phyloP scores from a whole-genome alignment of 1,139 yeast genomes.

The Geotrichum restrictum region DNA sequence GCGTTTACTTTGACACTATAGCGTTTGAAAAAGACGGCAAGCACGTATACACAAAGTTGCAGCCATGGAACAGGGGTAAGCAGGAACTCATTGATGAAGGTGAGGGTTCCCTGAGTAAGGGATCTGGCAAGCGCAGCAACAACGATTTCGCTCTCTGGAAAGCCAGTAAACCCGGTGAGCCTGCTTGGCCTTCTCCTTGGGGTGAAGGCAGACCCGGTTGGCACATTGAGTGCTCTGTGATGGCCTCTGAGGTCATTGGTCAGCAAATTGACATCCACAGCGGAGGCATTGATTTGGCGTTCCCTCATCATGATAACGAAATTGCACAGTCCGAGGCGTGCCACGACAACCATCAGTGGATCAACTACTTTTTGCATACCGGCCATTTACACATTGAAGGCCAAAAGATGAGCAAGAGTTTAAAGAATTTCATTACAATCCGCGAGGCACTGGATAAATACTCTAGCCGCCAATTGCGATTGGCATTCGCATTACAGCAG shows the following conservation, averaged over 20 bases:
- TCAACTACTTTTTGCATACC: slow-evolving; percentile 90
- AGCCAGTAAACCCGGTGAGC: slow-evolving; percentile 95
- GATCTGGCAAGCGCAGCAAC: slow-evolving; percentile 57
- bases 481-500: slow-evolving; percentile 83
- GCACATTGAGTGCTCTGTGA: slow-evolving; percentile 99
- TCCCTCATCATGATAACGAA: slow-evolving; percentile 99
- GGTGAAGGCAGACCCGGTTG: slow-evolving; percentile 98
- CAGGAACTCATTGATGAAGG: slow-evolving; percentile 86
- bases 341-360: slow-evolving; percentile 89
- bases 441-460: slow-evolving; percentile 76
- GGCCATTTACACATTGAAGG: slow-evolving; percentile 98
- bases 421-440: slow-evolving; percentile 91
- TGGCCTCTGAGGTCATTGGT: slow-evolving; percentile 92
- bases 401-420: slow-evolving; percentile 92
- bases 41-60: slow-evolving; percentile 87
- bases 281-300: slow-evolving; percentile 95
- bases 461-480: slow-evolving; percentile 75
- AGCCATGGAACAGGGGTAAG: slow-evolving; percentile 96
- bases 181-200: slow-evolving; percentile 94
- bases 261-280: slow-evolving; percentile 86
- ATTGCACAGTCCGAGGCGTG: slow-evolving; percentile 95
- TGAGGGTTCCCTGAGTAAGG: slow-evolving; percentile 77
- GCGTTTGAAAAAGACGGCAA: slow-evolving; percentile 67
- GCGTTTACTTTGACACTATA: slow-evolving; percentile 90
- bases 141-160: slow-evolving; percentile 98